Evolutionary conservation across 352 stramenopile species (phyloP).

Genomic region (Pythium aristosporum): DNA sequence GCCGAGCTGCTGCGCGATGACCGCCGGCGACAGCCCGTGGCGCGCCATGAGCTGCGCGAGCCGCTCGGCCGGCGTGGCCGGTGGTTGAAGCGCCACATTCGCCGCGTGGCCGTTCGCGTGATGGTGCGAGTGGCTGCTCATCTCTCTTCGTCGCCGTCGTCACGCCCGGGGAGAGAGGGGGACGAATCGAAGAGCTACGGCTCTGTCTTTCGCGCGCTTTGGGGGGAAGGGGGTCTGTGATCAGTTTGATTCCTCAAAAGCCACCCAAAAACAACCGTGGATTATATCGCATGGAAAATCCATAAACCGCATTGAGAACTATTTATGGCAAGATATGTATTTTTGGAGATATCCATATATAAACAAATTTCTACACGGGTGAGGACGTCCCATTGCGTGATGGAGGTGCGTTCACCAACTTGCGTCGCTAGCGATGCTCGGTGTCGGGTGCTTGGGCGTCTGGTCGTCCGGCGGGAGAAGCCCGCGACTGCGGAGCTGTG

Average conservation of each 20-base stretch:
- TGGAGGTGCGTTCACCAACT: conserved; percentile 1
- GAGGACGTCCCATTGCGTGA: not conserved
- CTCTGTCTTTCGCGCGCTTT: conserved; percentile 27
- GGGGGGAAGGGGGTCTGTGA: conserved; percentile 6
- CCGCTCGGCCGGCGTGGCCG: conserved; percentile 42
- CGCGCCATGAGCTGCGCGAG: conserved; percentile 64
- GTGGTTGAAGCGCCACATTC: conserved; percentile 18
- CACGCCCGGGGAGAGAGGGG: not conserved
- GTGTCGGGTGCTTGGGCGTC: not conserved
- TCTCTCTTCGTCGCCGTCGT: conserved; percentile 2
- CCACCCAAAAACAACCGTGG: conserved; percentile 15
- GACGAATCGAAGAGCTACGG: not conserved
- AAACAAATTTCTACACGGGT: not conserved
- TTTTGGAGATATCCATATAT: conserved; percentile 7
- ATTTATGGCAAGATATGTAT: not conserved
- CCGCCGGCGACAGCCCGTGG: conserved; percentile 42
- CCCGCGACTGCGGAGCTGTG: conserved; percentile 28
- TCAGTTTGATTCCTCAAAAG: conserved; percentile 20
- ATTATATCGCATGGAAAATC: conserved; percentile 1
- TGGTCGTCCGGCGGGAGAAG: conserved; percentile 16
- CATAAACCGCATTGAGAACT: not conserved
- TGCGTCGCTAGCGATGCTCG: not conserved
- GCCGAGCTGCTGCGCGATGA: conserved; percentile 48
- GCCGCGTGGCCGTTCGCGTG: conserved; percentile 23
- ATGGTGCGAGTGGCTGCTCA: conserved; percentile 33